Evolutionary conservation across 129 eudicot genomes (phyloP).

Genomic region (Deinandra increscens): DNA sequence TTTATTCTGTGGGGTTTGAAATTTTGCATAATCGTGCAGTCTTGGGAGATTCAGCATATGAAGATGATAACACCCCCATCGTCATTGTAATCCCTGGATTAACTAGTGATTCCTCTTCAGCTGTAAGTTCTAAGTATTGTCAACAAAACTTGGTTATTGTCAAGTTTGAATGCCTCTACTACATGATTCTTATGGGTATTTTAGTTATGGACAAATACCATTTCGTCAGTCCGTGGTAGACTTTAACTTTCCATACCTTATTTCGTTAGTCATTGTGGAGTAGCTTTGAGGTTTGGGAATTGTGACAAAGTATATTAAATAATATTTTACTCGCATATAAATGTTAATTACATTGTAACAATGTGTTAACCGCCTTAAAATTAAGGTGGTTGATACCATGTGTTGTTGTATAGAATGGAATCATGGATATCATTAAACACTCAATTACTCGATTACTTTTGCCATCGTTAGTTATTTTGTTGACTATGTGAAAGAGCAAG

Average conservation of each 20-base stretch:
- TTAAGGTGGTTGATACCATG: background rate
- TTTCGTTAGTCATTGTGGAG: background rate
- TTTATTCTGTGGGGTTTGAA: background rate
- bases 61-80: constrained; percentile 66
- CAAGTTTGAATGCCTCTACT: constrained; percentile 12
- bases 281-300: constrained; percentile 16
- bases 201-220: background rate
- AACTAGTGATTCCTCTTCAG: constrained; percentile 89
- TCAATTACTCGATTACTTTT: background rate
- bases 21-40: constrained; percentile 44
- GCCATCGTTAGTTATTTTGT: background rate
- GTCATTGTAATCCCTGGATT: constrained; percentile 80
- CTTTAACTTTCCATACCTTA: background rate
- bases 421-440: background rate
- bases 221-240: background rate
- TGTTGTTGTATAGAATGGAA: background rate
- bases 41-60: constrained; percentile 32
- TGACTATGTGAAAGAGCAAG: background rate
- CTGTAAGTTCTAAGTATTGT: constrained; percentile 51
- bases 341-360: background rate
- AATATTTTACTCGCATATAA: background rate
- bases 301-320: background rate
- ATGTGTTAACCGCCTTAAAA: background rate
- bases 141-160: background rate
- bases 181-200: constrained; percentile 7